Conservation (phyloP, 177 flowering plant species). For the Vitis hybrid region DNA sequence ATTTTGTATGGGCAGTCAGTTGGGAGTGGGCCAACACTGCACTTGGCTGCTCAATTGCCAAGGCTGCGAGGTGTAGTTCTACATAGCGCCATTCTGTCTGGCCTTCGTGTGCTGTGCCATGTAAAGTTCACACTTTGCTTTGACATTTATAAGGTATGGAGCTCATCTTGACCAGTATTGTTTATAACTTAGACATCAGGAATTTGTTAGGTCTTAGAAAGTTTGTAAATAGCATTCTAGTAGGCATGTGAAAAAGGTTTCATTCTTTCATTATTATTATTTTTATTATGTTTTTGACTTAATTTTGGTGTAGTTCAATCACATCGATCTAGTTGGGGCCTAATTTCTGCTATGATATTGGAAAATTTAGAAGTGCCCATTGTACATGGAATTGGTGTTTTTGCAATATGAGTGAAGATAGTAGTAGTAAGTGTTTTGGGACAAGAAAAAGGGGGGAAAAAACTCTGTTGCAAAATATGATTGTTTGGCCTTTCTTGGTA, state of each 20-base stretch:
- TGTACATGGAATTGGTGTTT: no score
- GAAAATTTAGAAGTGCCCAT: no score
- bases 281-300: no score
- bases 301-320: no score
- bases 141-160: slow-evolving; percentile 83
- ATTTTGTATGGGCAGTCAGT: slow-evolving; percentile 97
- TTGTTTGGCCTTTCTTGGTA: no score
- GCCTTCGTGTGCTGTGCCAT: slow-evolving; percentile 97
- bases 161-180: neutral
- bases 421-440: no score
- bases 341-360: no score
- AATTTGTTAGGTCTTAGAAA: neutral
- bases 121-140: slow-evolving; percentile 70
- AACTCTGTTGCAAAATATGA: no score
- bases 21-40: slow-evolving; percentile 98
- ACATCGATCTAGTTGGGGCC: no score
- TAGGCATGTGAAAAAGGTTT: neutral
- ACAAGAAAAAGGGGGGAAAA: no score
- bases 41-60: slow-evolving; percentile 88
- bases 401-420: no score
- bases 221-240: neutral
- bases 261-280: no score
- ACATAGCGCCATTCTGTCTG: slow-evolving; percentile 98
- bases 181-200: neutral
- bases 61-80: slow-evolving; percentile 94